These are phyloP conservation scores for Penicillium silybi DNA, from an alignment of 495 filamentous ascomycete species.

Conservation along the genomic window DNA sequence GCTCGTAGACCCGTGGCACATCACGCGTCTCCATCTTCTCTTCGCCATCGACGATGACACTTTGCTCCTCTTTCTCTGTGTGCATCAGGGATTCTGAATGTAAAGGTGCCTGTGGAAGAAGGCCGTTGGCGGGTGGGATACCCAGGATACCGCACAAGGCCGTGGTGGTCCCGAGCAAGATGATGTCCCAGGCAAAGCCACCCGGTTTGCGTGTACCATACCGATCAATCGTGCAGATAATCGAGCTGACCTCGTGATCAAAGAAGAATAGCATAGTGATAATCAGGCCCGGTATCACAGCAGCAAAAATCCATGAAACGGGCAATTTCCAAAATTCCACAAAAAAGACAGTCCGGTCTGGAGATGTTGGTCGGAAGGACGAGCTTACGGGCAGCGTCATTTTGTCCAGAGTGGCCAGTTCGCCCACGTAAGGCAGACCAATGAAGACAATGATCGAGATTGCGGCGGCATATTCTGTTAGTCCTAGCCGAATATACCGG, in stretches of 20 bases:
- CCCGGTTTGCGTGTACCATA: constrained; percentile 64
- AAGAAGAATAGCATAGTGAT: constrained; percentile 72
- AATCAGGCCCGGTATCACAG: constrained; percentile 62
- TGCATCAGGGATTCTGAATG: constrained; percentile 67
- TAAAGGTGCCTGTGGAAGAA: constrained; percentile 65
- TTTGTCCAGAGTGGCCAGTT: constrained; percentile 58
- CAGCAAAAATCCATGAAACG: constrained; percentile 57
- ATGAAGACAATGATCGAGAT: constrained; percentile 70
- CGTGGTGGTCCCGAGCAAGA: constrained; percentile 64
- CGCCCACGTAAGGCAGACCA: constrained; percentile 61
- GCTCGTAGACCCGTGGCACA: constrained; percentile 58
- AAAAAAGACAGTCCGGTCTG: constrained; percentile 56
- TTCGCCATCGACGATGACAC: constrained; percentile 33
- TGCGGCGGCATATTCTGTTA: constrained; percentile 66
- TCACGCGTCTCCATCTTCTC: constrained; percentile 38
- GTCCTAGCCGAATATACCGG: constrained; percentile 59
- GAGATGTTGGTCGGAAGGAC: constrained; percentile 56
- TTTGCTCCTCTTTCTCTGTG: constrained; percentile 40
- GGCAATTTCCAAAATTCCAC: constrained; percentile 65
- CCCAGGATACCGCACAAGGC: constrained; percentile 66
- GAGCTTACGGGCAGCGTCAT: constrained; percentile 56
- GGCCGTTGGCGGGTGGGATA: constrained; percentile 66
- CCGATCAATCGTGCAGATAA: constrained; percentile 65
- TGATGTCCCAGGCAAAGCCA: constrained; percentile 68
- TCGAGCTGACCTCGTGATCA: constrained; percentile 72